Evolutionary conservation across 805 yeast species (phyloP).

Genomic region (Lipomyces yamadae): DNA sequence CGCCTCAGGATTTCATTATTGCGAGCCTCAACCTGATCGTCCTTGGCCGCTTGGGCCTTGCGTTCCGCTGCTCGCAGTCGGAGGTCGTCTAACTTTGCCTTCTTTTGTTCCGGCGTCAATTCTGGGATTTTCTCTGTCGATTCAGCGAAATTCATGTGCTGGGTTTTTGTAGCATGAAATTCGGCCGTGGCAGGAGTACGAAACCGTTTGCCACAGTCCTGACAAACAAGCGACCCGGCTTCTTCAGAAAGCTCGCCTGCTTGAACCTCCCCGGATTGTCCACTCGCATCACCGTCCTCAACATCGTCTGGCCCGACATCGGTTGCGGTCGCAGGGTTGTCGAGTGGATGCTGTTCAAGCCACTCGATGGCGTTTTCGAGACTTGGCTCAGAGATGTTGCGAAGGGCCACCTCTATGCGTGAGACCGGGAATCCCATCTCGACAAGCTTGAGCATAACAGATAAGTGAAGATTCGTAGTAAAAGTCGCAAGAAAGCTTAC

Average conservation of each 20-base stretch:
- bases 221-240: constrained; percentile 37
- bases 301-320: constrained; percentile 19
- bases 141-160: constrained; percentile 34
- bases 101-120: constrained; percentile 43
- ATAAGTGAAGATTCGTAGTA: not conserved
- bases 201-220: constrained; percentile 36
- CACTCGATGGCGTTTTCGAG: constrained; percentile 45
- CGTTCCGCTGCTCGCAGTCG: constrained; percentile 43
- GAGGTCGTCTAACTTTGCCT: constrained; percentile 42
- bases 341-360: constrained; percentile 44
- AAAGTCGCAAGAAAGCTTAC: not conserved
- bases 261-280: constrained; percentile 25
- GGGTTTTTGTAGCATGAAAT: constrained; percentile 34
- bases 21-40: constrained; percentile 41
- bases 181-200: constrained; percentile 33
- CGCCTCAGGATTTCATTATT: constrained; percentile 42
- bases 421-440: constrained; percentile 46
- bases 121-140: constrained; percentile 35
- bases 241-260: constrained; percentile 32
- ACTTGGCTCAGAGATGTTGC: constrained; percentile 32
- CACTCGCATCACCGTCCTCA: constrained; percentile 7
- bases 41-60: constrained; percentile 44
- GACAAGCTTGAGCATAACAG: constrained; percentile 22
- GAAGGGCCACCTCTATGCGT: constrained; percentile 43
- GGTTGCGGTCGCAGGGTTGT: constrained; percentile 30